Evolutionary conservation across 2,329 filamentous ascomycete genomes (phyloP), one percentile per base, ranked within the genome.

Genomic region (Cercospora zeae-maydis): DNA sequence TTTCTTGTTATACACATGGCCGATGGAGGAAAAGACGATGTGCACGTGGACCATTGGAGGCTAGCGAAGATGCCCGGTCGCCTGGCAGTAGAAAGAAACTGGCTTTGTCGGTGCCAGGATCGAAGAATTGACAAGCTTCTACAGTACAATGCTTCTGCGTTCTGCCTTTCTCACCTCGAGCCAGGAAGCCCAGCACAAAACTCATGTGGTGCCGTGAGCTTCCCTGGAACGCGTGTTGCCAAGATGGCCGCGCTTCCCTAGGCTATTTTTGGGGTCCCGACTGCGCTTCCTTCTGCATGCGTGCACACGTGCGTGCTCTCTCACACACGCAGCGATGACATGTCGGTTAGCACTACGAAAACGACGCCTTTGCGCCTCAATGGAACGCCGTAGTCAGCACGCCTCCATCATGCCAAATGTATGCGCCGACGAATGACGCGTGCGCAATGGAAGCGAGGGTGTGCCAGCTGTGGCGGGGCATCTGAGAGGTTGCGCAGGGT

Each of bases 81-180:
- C 27, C 24, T 49, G 42, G 42, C 10, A 49, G 42, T 24, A 53
- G 49, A 19, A 33, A 30, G 49, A 52, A 47, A 24, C 19, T 10
- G 49, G 30, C 49, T 8, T 53, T 19, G 49, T 53, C 16, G 49
- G 11, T 53, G 49, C 49, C 49, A 21, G 2, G 7, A 53, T 53
- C 49, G 49, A 53, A 53, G n/a, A 53, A 53, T 53, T 34, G 14
- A 53, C 49, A 53, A 33, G 49, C 42, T 49, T 49, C 42, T 49
- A 14, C 42, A 49, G 14, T 49, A 14, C 42, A 49, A 27, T 27
- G 42, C 21, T 49, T 49, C 42, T 49, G 42, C 13, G 11, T 49
- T 27, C 42, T 9, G 4, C 31, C 11, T 4, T 13, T 34, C 31
- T 9, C 31, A 4, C 31, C 31, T 45, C 7, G 21, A 47, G n/a